A percentile compares a stretch with the other conserved stretches of the same genome.
phyloP scores from a whole-genome alignment of 2,329 filamentous ascomycete genomes.

The Beauveria pseudobassiana region DNA sequence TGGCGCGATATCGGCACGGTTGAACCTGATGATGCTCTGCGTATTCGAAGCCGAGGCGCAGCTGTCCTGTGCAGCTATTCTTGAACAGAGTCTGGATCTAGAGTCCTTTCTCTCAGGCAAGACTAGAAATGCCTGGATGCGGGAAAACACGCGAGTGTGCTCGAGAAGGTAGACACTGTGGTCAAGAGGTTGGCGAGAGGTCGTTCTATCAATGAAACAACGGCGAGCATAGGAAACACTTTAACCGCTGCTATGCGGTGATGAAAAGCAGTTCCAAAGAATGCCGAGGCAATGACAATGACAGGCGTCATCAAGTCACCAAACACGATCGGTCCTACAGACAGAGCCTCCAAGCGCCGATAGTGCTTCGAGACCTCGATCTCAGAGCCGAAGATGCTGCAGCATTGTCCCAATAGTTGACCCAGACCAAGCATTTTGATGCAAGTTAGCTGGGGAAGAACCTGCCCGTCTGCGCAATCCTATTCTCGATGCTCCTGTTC shows the following conservation, averaged over 20 bases:
- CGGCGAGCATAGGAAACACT: background rate
- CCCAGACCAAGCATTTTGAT: constrained; percentile 5
- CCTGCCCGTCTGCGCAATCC: background rate
- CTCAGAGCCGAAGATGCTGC: background rate
- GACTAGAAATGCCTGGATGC: background rate
- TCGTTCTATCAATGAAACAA: background rate
- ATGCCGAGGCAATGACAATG: background rate
- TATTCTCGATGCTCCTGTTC: background rate
- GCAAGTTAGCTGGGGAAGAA: background rate
- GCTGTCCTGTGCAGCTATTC: no score
- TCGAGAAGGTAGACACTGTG: background rate
- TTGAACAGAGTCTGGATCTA: no score
- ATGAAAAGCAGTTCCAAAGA: background rate
- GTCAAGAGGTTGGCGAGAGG: background rate
- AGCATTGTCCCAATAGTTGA: background rate
- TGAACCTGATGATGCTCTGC: background rate
- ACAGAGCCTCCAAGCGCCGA: background rate
- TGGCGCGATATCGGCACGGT: background rate
- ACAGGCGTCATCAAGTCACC: background rate
- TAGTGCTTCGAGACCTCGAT: background rate
- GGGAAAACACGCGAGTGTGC: background rate
- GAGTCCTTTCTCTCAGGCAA: no score
- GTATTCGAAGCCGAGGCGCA: background rate
- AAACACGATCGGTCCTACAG: background rate
- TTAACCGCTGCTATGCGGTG: background rate